These are phyloP conservation scores for Arabidopsis lyrata DNA, from an alignment of 441 rosid species.

Conservation along the genomic window DNA sequence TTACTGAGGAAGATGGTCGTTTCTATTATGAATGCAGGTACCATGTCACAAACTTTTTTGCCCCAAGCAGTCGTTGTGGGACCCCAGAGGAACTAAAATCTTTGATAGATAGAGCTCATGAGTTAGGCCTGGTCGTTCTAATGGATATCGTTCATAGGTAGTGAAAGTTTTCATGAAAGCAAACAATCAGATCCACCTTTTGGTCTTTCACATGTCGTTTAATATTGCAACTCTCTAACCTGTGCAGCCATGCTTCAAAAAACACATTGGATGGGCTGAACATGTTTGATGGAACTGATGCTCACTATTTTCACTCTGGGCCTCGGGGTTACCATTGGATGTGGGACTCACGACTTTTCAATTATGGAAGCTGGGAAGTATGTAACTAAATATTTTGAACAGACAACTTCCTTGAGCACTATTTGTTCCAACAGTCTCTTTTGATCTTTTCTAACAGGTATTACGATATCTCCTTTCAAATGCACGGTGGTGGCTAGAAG, in stretches of 20 bases:
- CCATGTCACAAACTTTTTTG: constrained; percentile 93
- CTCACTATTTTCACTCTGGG: constrained; percentile 96
- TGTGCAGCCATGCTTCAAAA: constrained; percentile 88
- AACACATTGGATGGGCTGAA: constrained; percentile 93
- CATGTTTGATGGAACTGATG: constrained; percentile 98
- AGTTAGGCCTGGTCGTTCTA: constrained; percentile 89
- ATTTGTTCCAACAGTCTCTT: constrained; percentile 34
- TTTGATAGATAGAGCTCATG: constrained; percentile 93
- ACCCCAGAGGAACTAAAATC: constrained; percentile 97
- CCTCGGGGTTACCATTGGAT: constrained; percentile 93
- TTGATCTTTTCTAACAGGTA: constrained; percentile 58
- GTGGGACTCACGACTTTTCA: constrained; percentile 99
- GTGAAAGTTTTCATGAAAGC: constrained; percentile 18
- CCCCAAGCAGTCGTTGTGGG: constrained; percentile 98
- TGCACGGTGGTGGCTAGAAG: constrained; percentile 99
- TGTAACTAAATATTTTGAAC: constrained; percentile 40
- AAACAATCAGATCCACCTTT: constrained; percentile 31
- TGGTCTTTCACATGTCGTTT: constrained; percentile 25
- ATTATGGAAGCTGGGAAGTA: constrained; percentile 99
- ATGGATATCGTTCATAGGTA: constrained; percentile 99
- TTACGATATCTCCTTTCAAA: constrained; percentile 92
- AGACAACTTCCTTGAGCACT: constrained; percentile 11
- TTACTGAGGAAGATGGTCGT: constrained; percentile 19
- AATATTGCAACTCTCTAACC: neutral
- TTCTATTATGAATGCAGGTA: constrained; percentile 65